Evolutionary conservation across 2,329 filamentous ascomycete species (phyloP).

Genomic region (Escovopsis sp.): DNA sequence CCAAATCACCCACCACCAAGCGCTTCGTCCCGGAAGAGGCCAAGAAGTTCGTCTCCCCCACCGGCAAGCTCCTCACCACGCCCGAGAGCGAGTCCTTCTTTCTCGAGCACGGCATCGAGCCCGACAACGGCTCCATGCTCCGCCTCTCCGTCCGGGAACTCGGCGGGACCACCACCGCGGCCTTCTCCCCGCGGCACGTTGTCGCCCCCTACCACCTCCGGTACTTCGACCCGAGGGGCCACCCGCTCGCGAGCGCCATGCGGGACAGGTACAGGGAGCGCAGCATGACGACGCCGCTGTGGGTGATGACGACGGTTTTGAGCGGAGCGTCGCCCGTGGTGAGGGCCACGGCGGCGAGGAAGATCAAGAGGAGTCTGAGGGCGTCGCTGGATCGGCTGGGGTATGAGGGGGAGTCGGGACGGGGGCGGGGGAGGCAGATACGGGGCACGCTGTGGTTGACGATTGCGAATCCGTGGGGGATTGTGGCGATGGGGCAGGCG

Average conservation of each 20-base stretch:
- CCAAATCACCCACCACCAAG: neutral
- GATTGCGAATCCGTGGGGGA: constrained; percentile 4
- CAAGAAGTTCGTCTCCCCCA: constrained; percentile 8
- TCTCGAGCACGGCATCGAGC: constrained; percentile 9
- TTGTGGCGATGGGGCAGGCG: neutral
- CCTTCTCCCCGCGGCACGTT: constrained; percentile 15
- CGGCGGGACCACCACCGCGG: constrained; percentile 11
- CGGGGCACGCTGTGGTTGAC: constrained; percentile 14
- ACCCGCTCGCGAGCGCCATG: constrained; percentile 15
- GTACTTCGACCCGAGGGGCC: constrained; percentile 17
- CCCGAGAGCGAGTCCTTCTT: constrained; percentile 15
- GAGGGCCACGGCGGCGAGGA: constrained; percentile 10
- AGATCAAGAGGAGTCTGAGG: constrained; percentile 14
- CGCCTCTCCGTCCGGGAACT: constrained; percentile 5
- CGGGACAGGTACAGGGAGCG: constrained; percentile 14
- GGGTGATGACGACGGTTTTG: constrained; percentile 14
- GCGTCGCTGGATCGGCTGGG: constrained; percentile 13
- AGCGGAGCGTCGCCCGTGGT: constrained; percentile 11
- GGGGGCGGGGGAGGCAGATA: constrained; percentile 6
- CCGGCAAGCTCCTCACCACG: constrained; percentile 15
- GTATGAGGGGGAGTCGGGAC: constrained; percentile 6
- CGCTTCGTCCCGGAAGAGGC: constrained; percentile 10
- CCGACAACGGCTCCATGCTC: constrained; percentile 10
- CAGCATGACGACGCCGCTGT: constrained; percentile 15
- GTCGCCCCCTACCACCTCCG: constrained; percentile 18